A percentile compares a stretch with the other conserved stretches of the same genome.
phyloP scores from a whole-genome alignment of 495 filamentous ascomycete species.

The Penicillium robsamsonii region DNA sequence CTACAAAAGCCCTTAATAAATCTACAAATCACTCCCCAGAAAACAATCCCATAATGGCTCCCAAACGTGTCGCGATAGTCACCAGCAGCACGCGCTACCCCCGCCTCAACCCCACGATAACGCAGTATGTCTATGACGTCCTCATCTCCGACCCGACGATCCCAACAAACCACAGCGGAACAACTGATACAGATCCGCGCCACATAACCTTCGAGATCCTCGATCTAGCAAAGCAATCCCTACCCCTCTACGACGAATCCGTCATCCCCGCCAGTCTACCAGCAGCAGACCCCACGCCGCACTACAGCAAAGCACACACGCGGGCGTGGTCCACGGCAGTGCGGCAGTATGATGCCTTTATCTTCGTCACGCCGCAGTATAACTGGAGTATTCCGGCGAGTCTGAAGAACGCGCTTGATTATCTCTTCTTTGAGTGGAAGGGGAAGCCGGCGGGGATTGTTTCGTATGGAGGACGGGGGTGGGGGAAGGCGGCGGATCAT shows the following conservation, averaged over 20 bases:
- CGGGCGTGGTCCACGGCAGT: conserved; percentile 51
- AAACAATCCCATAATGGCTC: conserved; percentile 13
- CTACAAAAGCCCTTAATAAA: too few species aligned
- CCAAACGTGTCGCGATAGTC: conserved; percentile 27
- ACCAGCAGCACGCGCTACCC: conserved; percentile 32
- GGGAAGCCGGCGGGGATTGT: conserved; percentile 57
- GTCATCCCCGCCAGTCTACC: conserved; percentile 49
- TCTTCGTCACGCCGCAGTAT: conserved; percentile 58
- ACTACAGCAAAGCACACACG: conserved; percentile 49
- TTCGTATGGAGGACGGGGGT: conserved; percentile 53
- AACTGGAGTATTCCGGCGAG: conserved; percentile 55
- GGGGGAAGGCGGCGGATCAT: conserved; percentile 37
- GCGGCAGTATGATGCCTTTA: conserved; percentile 47
- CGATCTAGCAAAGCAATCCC: conserved; percentile 51
- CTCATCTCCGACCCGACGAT: conserved; percentile 20
- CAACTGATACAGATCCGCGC: conserved; percentile 20
- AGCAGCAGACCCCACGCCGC: conserved; percentile 28
- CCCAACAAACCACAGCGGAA: conserved; percentile 17
- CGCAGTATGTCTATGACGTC: conserved; percentile 29
- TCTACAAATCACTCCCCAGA: too few species aligned
- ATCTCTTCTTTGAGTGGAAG: conserved; percentile 58
- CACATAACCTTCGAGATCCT: conserved; percentile 34
- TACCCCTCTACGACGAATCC: conserved; percentile 57
- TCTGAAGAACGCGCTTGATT: conserved; percentile 64
- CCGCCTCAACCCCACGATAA: conserved; percentile 30